Evolutionary conservation across 1,139 yeast species (phyloP).

Genomic region (Geotrichum phurueaensis): DNA sequence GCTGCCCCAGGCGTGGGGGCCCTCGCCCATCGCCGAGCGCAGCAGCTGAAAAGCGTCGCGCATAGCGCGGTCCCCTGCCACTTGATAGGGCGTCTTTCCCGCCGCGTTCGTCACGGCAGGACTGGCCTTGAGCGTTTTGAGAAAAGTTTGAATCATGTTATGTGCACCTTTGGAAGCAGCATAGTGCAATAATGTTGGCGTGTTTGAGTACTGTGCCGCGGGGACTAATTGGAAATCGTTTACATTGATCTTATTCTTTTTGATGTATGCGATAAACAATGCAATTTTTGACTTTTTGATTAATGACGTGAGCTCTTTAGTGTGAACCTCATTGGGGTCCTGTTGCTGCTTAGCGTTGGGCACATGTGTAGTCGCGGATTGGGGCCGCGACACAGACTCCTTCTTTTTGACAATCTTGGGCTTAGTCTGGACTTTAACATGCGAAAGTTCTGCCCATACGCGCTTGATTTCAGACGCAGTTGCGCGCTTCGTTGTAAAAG

Average conservation of each 20-base stretch:
- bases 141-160: conserved; percentile 61
- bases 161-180: conserved; percentile 64
- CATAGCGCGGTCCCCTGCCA: conserved; percentile 43
- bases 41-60: conserved; percentile 60
- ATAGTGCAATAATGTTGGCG: conserved; percentile 76
- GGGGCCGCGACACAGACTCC: conserved; percentile 23
- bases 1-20: conserved; percentile 41
- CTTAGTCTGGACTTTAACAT: conserved; percentile 49
- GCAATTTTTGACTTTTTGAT: conserved; percentile 78
- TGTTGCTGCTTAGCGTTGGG: conserved; percentile 27
- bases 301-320: conserved; percentile 52
- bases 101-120: conserved; percentile 51
- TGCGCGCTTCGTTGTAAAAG: conserved; percentile 87
- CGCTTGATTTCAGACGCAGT: conserved; percentile 74
- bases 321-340: conserved; percentile 41
- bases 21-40: conserved; percentile 63
- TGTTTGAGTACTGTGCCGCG: conserved; percentile 38
- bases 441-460: conserved; percentile 77
- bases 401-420: conserved; percentile 44
- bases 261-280: conserved; percentile 55
- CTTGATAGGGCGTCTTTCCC: conserved; percentile 63
- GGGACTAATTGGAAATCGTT: conserved; percentile 55
- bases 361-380: conserved; percentile 8
- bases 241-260: conserved; percentile 47
- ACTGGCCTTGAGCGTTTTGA: conserved; percentile 63